phyloP scores from a whole-genome alignment of 225 moss, liverwort and hornwort species.

The Climacium dendroides region DNA sequence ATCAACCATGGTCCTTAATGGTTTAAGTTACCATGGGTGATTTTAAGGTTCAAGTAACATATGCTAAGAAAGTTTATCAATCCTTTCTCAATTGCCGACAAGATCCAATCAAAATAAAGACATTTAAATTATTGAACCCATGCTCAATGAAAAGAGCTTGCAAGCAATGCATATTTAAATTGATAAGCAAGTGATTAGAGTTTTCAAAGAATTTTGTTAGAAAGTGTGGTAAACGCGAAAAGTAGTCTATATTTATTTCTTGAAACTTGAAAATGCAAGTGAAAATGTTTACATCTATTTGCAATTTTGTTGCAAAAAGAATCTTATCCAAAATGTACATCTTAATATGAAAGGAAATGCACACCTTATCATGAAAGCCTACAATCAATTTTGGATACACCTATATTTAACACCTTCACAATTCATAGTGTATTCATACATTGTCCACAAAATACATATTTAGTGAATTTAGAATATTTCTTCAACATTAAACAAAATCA shows the following conservation, averaged over 20 bases:
- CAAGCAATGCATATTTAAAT: accelerated
- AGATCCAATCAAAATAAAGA: background rate
- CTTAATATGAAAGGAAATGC: no score
- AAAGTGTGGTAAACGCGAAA: accelerated
- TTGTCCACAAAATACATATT: background rate
- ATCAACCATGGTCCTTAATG: no score
- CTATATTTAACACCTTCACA: background rate
- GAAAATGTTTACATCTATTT: background rate
- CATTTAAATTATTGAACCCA: background rate
- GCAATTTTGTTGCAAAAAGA: background rate
- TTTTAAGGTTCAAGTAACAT: background rate
- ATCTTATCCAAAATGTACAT: accelerated
- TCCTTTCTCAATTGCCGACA: no score
- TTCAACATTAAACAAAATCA: accelerated
- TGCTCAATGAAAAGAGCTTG: background rate
- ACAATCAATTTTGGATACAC: background rate
- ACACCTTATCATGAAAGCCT: background rate
- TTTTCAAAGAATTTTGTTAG: accelerated
- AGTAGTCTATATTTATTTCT: background rate
- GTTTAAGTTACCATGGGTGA: accelerated
- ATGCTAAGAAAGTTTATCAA: no score
- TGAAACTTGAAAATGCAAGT: background rate
- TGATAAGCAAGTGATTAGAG: accelerated
- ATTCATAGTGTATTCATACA: background rate
- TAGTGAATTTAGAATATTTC: background rate